Evolutionary conservation across 2,329 filamentous ascomycete genomes (phyloP).

Genomic region (Scedosporium aurantiacum): DNA sequence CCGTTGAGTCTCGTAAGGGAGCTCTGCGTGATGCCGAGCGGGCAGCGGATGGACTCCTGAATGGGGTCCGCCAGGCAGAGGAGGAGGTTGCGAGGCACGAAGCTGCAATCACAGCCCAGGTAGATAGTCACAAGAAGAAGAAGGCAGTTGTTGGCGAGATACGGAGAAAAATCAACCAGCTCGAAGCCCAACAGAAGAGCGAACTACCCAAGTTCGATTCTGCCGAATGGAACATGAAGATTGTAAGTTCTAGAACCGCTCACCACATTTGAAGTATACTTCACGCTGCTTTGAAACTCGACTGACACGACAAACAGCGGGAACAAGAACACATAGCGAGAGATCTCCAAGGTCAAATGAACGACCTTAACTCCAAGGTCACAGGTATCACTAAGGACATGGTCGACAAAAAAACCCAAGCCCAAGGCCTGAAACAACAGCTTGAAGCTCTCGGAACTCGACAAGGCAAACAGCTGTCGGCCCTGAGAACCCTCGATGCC

Average conservation of each 20-base stretch:
- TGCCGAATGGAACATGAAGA: slow-evolving; percentile 58
- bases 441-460: slow-evolving; percentile 58
- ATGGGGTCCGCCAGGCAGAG: slow-evolving; percentile 21
- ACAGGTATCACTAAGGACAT: slow-evolving; percentile 27
- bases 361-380: slow-evolving; percentile 30
- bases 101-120: slow-evolving; percentile 6
- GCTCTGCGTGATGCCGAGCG: slow-evolving; percentile 43
- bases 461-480: slow-evolving; percentile 59
- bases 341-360: slow-evolving; percentile 37
- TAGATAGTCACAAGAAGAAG: slow-evolving; percentile 6
- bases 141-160: slow-evolving; percentile 9
- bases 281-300: background rate
- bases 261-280: background rate
- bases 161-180: slow-evolving; percentile 24
- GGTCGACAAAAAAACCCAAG: background rate
- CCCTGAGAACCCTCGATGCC: slow-evolving; percentile 46
- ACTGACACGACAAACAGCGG: slow-evolving; percentile 33
- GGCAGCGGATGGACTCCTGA: slow-evolving; percentile 32
- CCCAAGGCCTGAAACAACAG: slow-evolving; percentile 29
- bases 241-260: slow-evolving; percentile 40
- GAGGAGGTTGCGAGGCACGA: slow-evolving; percentile 16
- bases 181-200: slow-evolving; percentile 46
- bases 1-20: slow-evolving; percentile 42
- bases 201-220: slow-evolving; percentile 57
- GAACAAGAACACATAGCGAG: slow-evolving; percentile 46